Conservation (phyloP, 371 early-diverging fungal genomes). For the Coemansia linderi region DNA sequence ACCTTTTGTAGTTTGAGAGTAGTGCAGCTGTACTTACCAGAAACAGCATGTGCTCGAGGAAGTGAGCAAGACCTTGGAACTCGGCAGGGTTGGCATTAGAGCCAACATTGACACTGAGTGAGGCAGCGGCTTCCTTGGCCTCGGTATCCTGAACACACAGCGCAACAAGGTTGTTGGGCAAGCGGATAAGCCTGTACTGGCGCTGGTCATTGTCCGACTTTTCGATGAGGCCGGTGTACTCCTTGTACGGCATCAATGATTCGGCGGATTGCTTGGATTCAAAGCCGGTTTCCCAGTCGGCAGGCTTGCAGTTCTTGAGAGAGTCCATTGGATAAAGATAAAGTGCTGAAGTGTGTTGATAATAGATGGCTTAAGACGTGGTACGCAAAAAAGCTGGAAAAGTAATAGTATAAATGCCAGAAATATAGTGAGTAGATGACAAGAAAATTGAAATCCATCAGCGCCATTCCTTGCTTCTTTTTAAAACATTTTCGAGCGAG, state of each 20-base stretch:
- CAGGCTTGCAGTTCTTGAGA: constrained; percentile 4
- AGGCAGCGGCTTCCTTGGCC: constrained; percentile 84
- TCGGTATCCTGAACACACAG: constrained; percentile 78
- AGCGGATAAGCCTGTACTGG: constrained; percentile 72
- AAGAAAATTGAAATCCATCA: neutral
- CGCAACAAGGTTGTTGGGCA: constrained; percentile 78
- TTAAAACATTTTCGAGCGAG: neutral
- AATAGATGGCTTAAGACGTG: neutral
- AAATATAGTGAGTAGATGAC: neutral
- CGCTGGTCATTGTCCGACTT: constrained; percentile 69
- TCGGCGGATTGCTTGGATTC: too few species aligned
- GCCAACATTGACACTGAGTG: constrained; percentile 92
- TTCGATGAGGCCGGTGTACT: neutral
- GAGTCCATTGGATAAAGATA: neutral
- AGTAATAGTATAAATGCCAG: neutral
- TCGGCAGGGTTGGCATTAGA: constrained; percentile 72
- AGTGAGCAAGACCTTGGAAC: constrained; percentile 94
- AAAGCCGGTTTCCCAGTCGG: too few species aligned
- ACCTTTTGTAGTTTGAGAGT: too few species aligned
- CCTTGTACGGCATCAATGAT: too few species aligned
- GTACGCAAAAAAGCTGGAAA: neutral
- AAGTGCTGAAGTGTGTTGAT: neutral
- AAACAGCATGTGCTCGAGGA: constrained; percentile 95
- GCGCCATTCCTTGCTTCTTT: neutral
- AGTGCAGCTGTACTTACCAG: constrained; percentile 57